Evolutionary conservation across 2,329 filamentous ascomycete species (phyloP).

Genomic region (Coniella vitis): DNA sequence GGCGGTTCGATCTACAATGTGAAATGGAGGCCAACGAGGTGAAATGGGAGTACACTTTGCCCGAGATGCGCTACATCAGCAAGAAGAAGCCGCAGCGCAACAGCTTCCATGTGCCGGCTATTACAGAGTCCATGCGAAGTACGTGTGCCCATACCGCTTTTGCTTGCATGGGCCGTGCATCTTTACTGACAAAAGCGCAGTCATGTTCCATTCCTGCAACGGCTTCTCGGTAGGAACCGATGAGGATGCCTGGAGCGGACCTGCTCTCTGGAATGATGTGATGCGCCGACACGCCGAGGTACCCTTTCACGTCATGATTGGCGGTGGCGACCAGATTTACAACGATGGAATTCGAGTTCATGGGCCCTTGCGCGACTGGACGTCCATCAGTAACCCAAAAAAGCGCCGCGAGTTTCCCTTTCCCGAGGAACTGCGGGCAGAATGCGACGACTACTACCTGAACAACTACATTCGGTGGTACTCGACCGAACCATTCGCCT

Average conservation of each 20-base stretch:
- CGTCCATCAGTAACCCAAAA: constrained; percentile 72
- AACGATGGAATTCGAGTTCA: constrained; percentile 86
- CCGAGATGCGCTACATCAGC: constrained; percentile 55
- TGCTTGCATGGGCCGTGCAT: no score
- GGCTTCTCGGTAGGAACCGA: constrained; percentile 88
- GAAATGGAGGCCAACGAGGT: constrained; percentile 65
- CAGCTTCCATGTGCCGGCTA: constrained; percentile 79
- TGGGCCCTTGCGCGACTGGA: constrained; percentile 78
- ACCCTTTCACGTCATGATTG: constrained; percentile 95
- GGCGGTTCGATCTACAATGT: constrained; percentile 79
- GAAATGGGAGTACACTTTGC: constrained; percentile 72
- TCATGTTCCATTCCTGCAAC: constrained; percentile 83
- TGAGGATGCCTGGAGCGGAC: constrained; percentile 77
- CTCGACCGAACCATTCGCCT: constrained; percentile 72
- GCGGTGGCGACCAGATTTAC: constrained; percentile 93
- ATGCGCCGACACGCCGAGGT: constrained; percentile 68
- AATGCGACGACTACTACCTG: constrained; percentile 86
- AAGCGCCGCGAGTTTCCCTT: constrained; percentile 77
- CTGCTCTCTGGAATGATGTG: constrained; percentile 94
- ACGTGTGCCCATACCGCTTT: constrained; percentile 47
- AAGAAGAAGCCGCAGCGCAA: constrained; percentile 51
- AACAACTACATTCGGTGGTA: constrained; percentile 86
- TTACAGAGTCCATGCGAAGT: constrained; percentile 85
- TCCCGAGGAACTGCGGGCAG: constrained; percentile 67
- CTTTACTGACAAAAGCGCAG: neutral